phyloP scores from a whole-genome alignment of 352 stramenopile genomes.

The Aphanomyces invadans region DNA sequence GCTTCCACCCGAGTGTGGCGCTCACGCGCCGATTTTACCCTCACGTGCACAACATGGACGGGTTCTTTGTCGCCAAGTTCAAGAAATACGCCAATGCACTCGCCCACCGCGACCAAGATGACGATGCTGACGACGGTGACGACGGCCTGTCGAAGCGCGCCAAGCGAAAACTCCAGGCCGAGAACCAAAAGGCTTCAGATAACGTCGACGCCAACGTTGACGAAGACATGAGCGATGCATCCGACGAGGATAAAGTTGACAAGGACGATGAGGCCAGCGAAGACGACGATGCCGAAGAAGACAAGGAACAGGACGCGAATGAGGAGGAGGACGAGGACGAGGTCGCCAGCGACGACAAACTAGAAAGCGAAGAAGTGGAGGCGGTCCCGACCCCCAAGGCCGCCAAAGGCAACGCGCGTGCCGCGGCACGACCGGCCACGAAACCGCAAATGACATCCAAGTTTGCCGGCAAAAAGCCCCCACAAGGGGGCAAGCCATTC shows the following conservation, averaged over 20 bases:
- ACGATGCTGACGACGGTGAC: constrained; percentile 57
- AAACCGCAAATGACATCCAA: constrained; percentile 10
- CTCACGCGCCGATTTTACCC: constrained; percentile 98
- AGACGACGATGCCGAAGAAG: constrained; percentile 17
- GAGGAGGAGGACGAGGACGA: constrained; percentile 31
- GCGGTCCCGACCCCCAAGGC: constrained; percentile 7
- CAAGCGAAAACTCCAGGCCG: constrained; percentile 68
- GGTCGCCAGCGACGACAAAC: constrained; percentile 45
- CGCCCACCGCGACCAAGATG: constrained; percentile 43
- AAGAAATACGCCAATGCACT: constrained; percentile 96
- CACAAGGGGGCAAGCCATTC: neutral
- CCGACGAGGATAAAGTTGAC: constrained; percentile 38
- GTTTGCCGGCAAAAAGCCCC: constrained; percentile 6
- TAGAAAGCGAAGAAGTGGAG: constrained; percentile 29
- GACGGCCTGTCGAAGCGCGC: constrained; percentile 73
- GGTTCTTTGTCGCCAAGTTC: constrained; percentile 99
- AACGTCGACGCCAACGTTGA: constrained; percentile 59
- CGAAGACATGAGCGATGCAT: constrained; percentile 29
- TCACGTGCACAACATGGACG: constrained; percentile 99
- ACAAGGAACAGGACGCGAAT: constrained; percentile 28
- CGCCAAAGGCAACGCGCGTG: neutral
- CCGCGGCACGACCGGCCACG: neutral
- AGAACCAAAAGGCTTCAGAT: constrained; percentile 58
- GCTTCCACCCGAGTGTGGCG: constrained; percentile 96
- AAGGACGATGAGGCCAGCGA: constrained; percentile 19